These are phyloP conservation scores for Macrotyloma uniflorum DNA, from an alignment of 306 rosid genomes.

Conservation along the genomic window DNA sequence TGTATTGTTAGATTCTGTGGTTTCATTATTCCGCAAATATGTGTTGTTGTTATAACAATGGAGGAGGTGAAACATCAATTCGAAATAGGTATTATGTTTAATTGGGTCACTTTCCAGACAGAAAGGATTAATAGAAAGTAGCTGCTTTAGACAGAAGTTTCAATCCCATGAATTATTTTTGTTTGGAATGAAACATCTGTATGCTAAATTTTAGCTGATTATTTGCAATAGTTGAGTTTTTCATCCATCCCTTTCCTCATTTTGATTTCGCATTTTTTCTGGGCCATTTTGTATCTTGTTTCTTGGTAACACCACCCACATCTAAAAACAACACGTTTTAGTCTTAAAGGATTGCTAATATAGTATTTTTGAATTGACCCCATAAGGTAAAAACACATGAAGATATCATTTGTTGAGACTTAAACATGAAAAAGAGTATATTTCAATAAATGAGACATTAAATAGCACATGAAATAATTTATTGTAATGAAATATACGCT, in stretches of 20 bases:
- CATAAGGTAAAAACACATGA: no score
- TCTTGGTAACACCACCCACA: neutral
- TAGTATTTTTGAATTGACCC: no score
- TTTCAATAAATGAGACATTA: no score
- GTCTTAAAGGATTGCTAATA: no score
- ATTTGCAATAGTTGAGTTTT: neutral
- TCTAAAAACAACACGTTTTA: no score
- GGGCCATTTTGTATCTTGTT: neutral
- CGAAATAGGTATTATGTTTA: neutral
- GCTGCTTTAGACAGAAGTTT: conserved; percentile 1
- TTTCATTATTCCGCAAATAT: neutral
- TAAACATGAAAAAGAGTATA: no score
- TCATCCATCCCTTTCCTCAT: neutral
- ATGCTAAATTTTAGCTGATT: neutral
- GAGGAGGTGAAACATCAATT: conserved; percentile 29
- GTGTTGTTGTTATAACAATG: neutral
- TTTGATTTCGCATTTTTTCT: no score
- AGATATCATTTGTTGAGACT: no score
- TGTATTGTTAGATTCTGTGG: conserved; percentile 14
- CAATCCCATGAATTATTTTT: conserved; percentile 2
- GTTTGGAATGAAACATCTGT: conserved; percentile 2
- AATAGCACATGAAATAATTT: neutral
- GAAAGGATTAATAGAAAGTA: neutral
- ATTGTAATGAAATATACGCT: neutral
- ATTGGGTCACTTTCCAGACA: conserved; percentile 5